Conservation (phyloP, 2,329 filamentous ascomycete species). For the Pestalotiopsis sp. region DNA sequence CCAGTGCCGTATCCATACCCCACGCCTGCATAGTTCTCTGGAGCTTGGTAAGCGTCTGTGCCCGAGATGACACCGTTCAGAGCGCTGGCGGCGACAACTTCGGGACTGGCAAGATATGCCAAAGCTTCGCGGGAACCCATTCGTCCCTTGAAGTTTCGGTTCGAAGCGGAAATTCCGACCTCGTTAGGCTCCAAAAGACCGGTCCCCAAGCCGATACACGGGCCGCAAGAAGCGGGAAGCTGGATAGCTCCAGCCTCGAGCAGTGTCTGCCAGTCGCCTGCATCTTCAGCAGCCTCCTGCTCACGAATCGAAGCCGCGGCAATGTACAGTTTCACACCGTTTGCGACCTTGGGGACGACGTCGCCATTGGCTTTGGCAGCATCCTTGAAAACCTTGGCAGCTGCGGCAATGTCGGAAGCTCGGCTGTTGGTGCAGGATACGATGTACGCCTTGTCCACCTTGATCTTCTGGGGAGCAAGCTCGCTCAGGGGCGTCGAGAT, state of each 20-base stretch:
- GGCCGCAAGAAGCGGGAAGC: slow-evolving; percentile 74
- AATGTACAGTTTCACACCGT: slow-evolving; percentile 83
- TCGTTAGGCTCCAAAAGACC: slow-evolving; percentile 84
- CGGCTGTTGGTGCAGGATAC: slow-evolving; percentile 89
- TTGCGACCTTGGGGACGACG: slow-evolving; percentile 65
- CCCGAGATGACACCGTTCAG: slow-evolving; percentile 71
- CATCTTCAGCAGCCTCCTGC: slow-evolving; percentile 74
- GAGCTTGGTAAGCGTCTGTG: slow-evolving; percentile 75
- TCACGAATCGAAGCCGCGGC: slow-evolving; percentile 81
- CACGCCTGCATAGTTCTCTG: slow-evolving; percentile 66
- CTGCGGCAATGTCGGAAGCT: slow-evolving; percentile 76
- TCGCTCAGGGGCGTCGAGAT: slow-evolving; percentile 75
- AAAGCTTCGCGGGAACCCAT: slow-evolving; percentile 82
- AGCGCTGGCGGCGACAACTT: slow-evolving; percentile 89
- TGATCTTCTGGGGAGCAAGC: slow-evolving; percentile 72
- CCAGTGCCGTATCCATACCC: slow-evolving; percentile 72
- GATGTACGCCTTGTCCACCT: slow-evolving; percentile 80
- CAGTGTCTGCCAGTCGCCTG: slow-evolving; percentile 83
- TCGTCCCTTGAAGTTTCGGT: slow-evolving; percentile 88
- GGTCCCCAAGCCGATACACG: slow-evolving; percentile 79
- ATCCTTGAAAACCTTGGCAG: slow-evolving; percentile 82
- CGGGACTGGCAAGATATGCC: slow-evolving; percentile 85
- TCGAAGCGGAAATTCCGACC: slow-evolving; percentile 79
- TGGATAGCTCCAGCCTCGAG: slow-evolving; percentile 75
- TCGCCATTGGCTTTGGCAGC: slow-evolving; percentile 62